Percentiles rank a stretch among this genome's conserved stretches.
Conservation (phyloP, 805 yeast species). For the Ogataea philodendri region DNA sequence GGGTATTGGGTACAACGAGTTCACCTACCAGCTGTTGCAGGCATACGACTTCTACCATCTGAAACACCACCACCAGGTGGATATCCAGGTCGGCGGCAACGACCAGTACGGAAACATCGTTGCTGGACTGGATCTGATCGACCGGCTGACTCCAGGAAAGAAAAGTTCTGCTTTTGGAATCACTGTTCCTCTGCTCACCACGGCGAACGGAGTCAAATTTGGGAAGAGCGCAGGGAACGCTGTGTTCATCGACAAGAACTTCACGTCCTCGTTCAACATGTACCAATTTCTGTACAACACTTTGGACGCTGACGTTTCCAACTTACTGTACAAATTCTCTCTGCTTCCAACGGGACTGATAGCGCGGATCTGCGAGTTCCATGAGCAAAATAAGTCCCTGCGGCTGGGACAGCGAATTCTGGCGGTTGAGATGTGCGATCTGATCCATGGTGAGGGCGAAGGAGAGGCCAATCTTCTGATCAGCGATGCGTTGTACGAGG, state of each 20-base stretch:
- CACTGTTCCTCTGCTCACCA: slow-evolving; percentile 86
- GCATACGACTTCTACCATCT: slow-evolving; percentile 92
- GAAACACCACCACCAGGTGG: slow-evolving; percentile 54
- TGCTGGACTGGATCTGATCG: slow-evolving; percentile 88
- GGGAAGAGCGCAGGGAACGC: slow-evolving; percentile 99
- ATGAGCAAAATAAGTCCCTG: slow-evolving; percentile 54
- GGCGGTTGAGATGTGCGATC: slow-evolving; percentile 82
- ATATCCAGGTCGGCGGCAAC: slow-evolving; percentile 88
- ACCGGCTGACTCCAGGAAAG: slow-evolving; percentile 41
- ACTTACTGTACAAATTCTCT: slow-evolving; percentile 73
- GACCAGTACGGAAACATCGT: slow-evolving; percentile 99
- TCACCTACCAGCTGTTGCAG: slow-evolving; percentile 87
- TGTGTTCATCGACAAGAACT: slow-evolving; percentile 70
- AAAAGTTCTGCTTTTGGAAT: slow-evolving; percentile 57
- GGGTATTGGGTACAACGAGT: slow-evolving; percentile 92
- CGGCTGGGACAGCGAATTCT: slow-evolving; percentile 73
- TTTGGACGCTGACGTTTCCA: slow-evolving; percentile 71
- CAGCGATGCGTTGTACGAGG: slow-evolving; percentile 59
- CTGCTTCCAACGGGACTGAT: slow-evolving; percentile 66
- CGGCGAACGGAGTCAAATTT: slow-evolving; percentile 87
- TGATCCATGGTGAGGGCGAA: slow-evolving; percentile 79
- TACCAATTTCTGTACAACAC: slow-evolving; percentile 83
- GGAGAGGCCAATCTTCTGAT: slow-evolving; percentile 67
- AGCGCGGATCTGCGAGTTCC: slow-evolving; percentile 49
- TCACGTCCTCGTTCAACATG: slow-evolving; percentile 77